Base-by-base conservation (phyloP, 2,329 filamentous ascomycete genomes). In the Diaporthe citri region DNA sequence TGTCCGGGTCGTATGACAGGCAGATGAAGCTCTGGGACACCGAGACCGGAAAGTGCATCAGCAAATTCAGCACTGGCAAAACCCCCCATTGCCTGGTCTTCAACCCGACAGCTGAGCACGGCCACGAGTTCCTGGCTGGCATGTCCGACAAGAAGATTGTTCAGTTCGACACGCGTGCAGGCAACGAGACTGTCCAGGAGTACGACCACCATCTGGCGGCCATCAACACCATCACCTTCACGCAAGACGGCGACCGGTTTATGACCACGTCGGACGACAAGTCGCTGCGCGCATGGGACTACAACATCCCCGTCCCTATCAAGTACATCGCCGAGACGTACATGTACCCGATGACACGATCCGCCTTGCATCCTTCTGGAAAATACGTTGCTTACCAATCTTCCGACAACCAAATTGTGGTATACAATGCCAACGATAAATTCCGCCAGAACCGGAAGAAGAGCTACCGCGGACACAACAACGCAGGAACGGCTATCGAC, bases 141-240 rank as follows among this genome's bases (percentile, higher is more conserved):
- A 97, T 98, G 95, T 97, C 95, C 51, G 96, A 99, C 85, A 99
- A 99, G 88, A 98, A 98, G 88, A 99, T 99, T 79, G 90, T 99
- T 56, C 97, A 99, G 82, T 99, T 97, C 84, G 97, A 99, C 84
- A 96, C 93, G 2, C 91, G 97, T 39, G 92, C 93, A 9, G 85
- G 88, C 76, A 91, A 91, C 78, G 92, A 97, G 80, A 89, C 97
- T 75, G 94, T 98, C 17, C 97, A 99, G 82, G 97, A 98, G 86
- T 99, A 99, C 85, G 96, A 99, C 82, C 97, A 99, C 84, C 97
- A 99, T 83, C 87, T 99, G 77, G 97, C 95, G n/a, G 95, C 97
- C 34, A 93, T 99, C 87, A 99, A 99, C 86, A 98, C 97, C 13
- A 95, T 99, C 78, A 97, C 95, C 6, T 99, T 98, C 84, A 95